These are phyloP conservation scores for Nigrospora sphaerica DNA, from an alignment of 2,329 filamentous ascomycete species.

Conservation along the genomic window DNA sequence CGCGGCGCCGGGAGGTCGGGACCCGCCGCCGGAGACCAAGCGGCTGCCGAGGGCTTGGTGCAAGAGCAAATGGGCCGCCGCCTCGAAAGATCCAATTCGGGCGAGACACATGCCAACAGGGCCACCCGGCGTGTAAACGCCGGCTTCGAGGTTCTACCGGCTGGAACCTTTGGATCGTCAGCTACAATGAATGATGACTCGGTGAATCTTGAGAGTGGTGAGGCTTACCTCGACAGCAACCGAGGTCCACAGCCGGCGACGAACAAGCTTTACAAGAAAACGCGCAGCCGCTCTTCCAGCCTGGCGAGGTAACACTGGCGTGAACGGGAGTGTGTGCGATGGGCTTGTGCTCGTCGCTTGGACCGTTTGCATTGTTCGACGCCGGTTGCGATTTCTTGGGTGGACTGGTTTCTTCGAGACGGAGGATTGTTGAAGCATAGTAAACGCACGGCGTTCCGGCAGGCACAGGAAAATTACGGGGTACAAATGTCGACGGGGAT, in stretches of 20 bases:
- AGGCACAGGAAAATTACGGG: too few relatives aligned
- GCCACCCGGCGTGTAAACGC: slow-evolving; percentile 17
- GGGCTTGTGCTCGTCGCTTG: too few relatives aligned
- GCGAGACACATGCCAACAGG: slow-evolving; percentile 13
- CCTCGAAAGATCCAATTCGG: slow-evolving; percentile 19
- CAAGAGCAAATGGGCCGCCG: neutral
- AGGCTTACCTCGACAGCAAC: slow-evolving; percentile 5
- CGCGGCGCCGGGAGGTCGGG: neutral
- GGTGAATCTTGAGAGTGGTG: slow-evolving; percentile 11
- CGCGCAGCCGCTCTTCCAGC: slow-evolving; percentile 9
- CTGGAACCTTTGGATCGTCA: slow-evolving; percentile 12
- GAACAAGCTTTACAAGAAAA: slow-evolving; percentile 13
- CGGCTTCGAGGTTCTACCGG: slow-evolving; percentile 22
- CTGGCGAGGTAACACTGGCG: neutral
- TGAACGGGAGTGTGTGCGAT: too few relatives aligned
- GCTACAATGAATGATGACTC: slow-evolving; percentile 12
- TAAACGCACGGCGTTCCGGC: too few relatives aligned
- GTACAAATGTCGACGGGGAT: too few relatives aligned
- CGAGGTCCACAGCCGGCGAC: neutral
- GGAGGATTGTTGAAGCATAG: too few relatives aligned
- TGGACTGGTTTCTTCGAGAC: too few relatives aligned
- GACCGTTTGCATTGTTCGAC: too few relatives aligned
- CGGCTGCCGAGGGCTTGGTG: neutral
- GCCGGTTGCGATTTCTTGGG: too few relatives aligned
- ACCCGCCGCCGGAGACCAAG: neutral